Evolutionary conservation across 805 yeast species (phyloP), one percentile per base, ranked within the genome.

Genomic region (Suhomyces sp.): DNA sequence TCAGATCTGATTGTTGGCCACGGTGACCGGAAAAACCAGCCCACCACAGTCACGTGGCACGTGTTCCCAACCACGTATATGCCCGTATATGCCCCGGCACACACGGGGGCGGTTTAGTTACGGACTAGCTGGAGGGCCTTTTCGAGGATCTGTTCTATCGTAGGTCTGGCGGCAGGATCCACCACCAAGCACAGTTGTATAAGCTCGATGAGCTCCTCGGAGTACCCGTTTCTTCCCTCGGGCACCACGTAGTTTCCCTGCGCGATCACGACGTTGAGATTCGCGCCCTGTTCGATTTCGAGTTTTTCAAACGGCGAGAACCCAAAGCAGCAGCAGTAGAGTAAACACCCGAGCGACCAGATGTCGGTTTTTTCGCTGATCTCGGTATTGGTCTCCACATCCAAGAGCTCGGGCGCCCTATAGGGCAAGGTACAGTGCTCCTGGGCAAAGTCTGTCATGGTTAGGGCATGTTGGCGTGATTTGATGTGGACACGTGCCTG

Each of bases 271-370:
- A 90, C 74, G 48, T 78, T 83, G 58, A 91, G 74, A 58, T 86
- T 88, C 5, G 96, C 97, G 13, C 97, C 97, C 54, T 84, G 82
- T 41, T 86, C 85, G 45, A 82, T 78, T 62, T 90, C 94, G 65
- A 88, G 85, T 64, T 89, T 78, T 65, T 91, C 97, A 67, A 92
- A 92, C 1, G 98, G 98, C 4, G 96, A 88, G 29, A 78, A 77
- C 0, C 87, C 87, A 70, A 88, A 92, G 67, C 93, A 77, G 58
- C 89, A 70, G 1, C 91, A 83, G 67, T 88, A 92, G 15, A 90
- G 66, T 1, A 90, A 76, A 63, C 97, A 90, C 0, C 98, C 98
- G 27, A 92, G 68, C 3, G 96, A 87, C 98, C 98, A 92, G 24
- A 93, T 82, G 67, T 92, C 98, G 4, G 88, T 85, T 54, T 81